These are phyloP conservation scores for Lactarius hengduanensis DNA, from an alignment of 768 basidiomycete genomes.

Conservation along the genomic window DNA sequence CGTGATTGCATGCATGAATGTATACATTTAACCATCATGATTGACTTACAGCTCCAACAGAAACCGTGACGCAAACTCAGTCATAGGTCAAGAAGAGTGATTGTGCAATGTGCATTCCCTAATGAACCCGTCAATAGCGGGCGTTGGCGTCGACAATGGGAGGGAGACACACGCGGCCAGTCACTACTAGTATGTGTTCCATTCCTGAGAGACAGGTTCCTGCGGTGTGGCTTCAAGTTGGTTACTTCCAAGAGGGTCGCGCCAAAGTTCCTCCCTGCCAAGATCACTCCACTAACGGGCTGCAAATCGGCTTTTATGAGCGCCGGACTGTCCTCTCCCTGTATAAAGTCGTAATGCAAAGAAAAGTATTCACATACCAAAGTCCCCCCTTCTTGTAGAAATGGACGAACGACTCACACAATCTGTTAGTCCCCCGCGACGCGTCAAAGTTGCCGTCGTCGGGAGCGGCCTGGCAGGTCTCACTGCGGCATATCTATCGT, in stretches of 20 bases:
- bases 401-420: background rate
- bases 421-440: conserved; percentile 2
- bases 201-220: too few relatives aligned
- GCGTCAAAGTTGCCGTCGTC: conserved; percentile 61
- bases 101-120: too few relatives aligned
- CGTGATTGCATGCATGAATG: too few relatives aligned
- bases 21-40: too few relatives aligned
- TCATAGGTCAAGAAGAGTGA: too few relatives aligned
- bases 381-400: background rate
- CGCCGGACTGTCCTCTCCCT: background rate
- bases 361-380: background rate
- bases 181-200: too few relatives aligned
- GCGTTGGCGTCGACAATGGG: too few relatives aligned
- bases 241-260: background rate
- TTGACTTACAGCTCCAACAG: too few relatives aligned
- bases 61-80: too few relatives aligned
- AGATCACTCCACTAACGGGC: background rate
- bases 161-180: too few relatives aligned
- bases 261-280: too few relatives aligned
- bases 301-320: background rate
- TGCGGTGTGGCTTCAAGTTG: background rate
- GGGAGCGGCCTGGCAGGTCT: conserved; percentile 75
- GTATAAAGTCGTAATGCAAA: background rate
- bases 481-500: conserved; percentile 63
- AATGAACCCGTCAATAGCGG: too few relatives aligned